phyloP scores from a whole-genome alignment of 495 filamentous ascomycete genomes.

The Penicillium atrosanguineum region DNA sequence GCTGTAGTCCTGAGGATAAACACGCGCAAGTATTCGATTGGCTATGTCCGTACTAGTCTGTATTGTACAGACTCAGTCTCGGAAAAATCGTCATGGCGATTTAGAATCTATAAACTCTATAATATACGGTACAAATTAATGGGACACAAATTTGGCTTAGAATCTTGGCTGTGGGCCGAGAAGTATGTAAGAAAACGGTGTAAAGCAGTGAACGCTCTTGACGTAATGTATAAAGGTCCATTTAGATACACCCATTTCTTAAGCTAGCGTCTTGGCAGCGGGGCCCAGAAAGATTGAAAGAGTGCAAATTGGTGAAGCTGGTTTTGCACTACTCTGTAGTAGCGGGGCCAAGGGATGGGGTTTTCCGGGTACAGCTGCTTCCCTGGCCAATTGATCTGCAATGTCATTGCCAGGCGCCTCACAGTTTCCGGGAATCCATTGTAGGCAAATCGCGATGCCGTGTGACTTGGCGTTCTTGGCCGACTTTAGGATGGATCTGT shows the following conservation, averaged over 20 bases:
- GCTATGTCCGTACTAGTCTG: too few species aligned
- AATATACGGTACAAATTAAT: too few species aligned
- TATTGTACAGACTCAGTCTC: too few species aligned
- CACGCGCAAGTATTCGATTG: too few species aligned
- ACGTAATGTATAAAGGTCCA: neutral
- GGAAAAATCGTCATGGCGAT: too few species aligned
- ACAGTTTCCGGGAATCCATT: slow-evolving; percentile 21
- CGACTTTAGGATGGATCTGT: slow-evolving; percentile 16
- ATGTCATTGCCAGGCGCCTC: slow-evolving; percentile 8
- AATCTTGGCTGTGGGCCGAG: too few species aligned
- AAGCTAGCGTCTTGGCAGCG: slow-evolving; percentile 1
- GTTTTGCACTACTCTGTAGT: slow-evolving; percentile 1
- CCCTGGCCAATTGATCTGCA: slow-evolving; percentile 9
- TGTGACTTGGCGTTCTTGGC: slow-evolving; percentile 16
- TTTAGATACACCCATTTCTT: neutral
- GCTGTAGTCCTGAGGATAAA: too few species aligned
- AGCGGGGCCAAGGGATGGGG: slow-evolving; percentile 15
- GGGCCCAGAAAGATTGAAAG: neutral
- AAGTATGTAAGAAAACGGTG: too few species aligned
- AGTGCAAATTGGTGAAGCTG: neutral
- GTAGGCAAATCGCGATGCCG: slow-evolving; percentile 13
- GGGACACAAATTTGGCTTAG: too few species aligned
- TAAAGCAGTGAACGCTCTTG: neutral
- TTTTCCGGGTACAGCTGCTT: slow-evolving; percentile 12
- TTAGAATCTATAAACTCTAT: too few species aligned